These are phyloP conservation scores for Naganishia vaughanmartiniae DNA, from an alignment of 768 basidiomycete species.

Conservation along the genomic window DNA sequence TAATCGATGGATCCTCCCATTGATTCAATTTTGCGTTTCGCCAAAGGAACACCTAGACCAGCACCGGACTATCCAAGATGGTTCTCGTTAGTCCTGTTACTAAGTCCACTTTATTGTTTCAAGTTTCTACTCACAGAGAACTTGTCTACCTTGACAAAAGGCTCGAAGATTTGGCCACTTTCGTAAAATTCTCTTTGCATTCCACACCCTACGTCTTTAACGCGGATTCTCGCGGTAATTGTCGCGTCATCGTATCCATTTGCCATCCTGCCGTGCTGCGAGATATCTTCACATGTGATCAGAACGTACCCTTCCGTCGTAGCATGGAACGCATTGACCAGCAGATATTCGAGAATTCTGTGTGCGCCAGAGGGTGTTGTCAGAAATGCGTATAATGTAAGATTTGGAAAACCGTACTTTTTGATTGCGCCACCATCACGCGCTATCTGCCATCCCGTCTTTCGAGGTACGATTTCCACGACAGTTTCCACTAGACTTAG, in stretches of 20 bases:
- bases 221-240: slow-evolving; percentile 40
- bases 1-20: slow-evolving; percentile 46
- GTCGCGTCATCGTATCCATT: slow-evolving; percentile 17
- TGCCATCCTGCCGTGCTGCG: not conserved
- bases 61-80: slow-evolving; percentile 34
- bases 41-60: slow-evolving; percentile 43
- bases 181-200: slow-evolving; percentile 45
- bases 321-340: slow-evolving; percentile 47
- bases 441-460: slow-evolving; percentile 41
- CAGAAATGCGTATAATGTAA: not conserved
- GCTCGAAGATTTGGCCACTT: slow-evolving; percentile 36
- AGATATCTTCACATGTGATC: slow-evolving; percentile 46
- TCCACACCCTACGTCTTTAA: slow-evolving; percentile 46
- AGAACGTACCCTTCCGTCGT: slow-evolving; percentile 46
- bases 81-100: not conserved
- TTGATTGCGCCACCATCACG: slow-evolving; percentile 39
- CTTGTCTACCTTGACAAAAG: slow-evolving; percentile 43
- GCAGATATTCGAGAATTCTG: slow-evolving; percentile 43
- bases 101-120: too few species aligned
- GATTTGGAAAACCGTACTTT: slow-evolving; percentile 30
- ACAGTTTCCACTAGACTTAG: slow-evolving; percentile 45
- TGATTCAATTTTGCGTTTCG: slow-evolving; percentile 45
- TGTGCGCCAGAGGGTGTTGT: not conserved
- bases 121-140: slow-evolving; percentile 16
- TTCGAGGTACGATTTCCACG: slow-evolving; percentile 45